A percentile compares a stretch with the other conserved stretches of the same genome.
Conservation (phyloP, 192 early-diverging fungal species). For the Entomortierella beljakovae region DNA sequence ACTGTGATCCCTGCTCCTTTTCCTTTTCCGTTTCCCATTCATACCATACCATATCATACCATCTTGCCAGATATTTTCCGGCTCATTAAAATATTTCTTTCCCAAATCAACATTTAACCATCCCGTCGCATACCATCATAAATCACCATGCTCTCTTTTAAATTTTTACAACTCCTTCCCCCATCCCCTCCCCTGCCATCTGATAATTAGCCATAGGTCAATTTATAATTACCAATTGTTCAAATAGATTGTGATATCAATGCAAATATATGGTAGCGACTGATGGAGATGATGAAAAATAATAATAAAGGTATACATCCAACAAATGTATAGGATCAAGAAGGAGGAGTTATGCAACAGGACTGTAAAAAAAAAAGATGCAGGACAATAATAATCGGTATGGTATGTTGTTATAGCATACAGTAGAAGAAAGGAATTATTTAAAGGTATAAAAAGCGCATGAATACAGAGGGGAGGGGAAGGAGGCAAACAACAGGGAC, state of each 20-base stretch:
- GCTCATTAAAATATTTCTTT: conserved; percentile 8
- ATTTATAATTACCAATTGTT: background rate
- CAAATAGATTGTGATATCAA: too few relatives aligned
- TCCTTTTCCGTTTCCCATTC: conserved; percentile 16
- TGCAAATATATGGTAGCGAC: background rate
- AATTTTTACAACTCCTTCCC: background rate
- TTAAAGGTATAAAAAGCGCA: too few relatives aligned
- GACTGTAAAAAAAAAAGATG: too few relatives aligned
- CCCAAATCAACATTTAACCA: background rate
- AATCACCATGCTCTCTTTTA: background rate
- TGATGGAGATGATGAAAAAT: too few relatives aligned
- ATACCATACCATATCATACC: conserved; percentile 12
- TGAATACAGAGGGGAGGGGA: background rate
- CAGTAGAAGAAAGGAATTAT: too few relatives aligned
- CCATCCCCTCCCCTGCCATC: background rate
- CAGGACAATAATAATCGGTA: too few relatives aligned
- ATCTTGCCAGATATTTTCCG: conserved; percentile 7
- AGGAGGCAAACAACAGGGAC: background rate
- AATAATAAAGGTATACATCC: too few relatives aligned
- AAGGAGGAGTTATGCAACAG: too few relatives aligned
- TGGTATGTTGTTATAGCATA: too few relatives aligned
- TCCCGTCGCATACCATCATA: conserved; percentile 12
- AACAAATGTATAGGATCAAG: too few relatives aligned
- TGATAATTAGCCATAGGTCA: background rate
- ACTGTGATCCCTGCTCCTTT: conserved; percentile 1